Percentiles rank a stretch among this genome's conserved stretches.
Evolutionary conservation across 495 filamentous ascomycete species (phyloP).

Genomic region (Tuber microsphaerosporum): DNA sequence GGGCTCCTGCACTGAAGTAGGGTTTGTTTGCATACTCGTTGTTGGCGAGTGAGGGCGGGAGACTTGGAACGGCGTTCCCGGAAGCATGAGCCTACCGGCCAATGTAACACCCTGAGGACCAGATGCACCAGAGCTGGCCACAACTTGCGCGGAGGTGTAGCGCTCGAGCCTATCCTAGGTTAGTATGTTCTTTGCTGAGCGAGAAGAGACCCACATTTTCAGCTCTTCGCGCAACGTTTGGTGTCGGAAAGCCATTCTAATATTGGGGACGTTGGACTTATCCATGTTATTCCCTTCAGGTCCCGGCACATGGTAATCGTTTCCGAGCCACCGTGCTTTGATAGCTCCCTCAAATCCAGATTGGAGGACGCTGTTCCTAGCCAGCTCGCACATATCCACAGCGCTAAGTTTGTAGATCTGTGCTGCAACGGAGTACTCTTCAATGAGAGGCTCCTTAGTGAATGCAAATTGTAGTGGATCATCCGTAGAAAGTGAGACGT

Average conservation of each 20-base stretch:
- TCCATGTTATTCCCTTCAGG: constrained; percentile 77
- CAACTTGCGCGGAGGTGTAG: constrained; percentile 42
- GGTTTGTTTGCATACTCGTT: constrained; percentile 39
- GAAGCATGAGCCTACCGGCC: constrained; percentile 23
- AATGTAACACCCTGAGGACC: constrained; percentile 26
- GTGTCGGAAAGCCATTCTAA: constrained; percentile 79
- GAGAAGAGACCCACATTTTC: constrained; percentile 57
- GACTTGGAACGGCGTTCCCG: constrained; percentile 18
- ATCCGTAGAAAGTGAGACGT: constrained; percentile 92
- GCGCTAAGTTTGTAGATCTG: constrained; percentile 97
- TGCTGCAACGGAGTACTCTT: constrained; percentile 94
- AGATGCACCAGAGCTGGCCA: constrained; percentile 8
- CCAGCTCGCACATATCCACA: constrained; percentile 97
- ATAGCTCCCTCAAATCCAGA: constrained; percentile 84
- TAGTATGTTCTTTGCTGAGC: neutral
- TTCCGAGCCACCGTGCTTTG: constrained; percentile 85
- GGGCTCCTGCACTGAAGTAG: constrained; percentile 26
- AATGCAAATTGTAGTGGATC: constrained; percentile 97
- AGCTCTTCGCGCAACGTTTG: constrained; percentile 75
- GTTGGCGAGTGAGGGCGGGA: constrained; percentile 22
- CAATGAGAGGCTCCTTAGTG: constrained; percentile 95
- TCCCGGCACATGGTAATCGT: constrained; percentile 64
- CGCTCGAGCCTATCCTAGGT: constrained; percentile 47
- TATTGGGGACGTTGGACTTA: constrained; percentile 92
- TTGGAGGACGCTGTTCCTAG: constrained; percentile 88